Conservation (phyloP, 345 rosid species). For the Lepidium aucheri region DNA sequence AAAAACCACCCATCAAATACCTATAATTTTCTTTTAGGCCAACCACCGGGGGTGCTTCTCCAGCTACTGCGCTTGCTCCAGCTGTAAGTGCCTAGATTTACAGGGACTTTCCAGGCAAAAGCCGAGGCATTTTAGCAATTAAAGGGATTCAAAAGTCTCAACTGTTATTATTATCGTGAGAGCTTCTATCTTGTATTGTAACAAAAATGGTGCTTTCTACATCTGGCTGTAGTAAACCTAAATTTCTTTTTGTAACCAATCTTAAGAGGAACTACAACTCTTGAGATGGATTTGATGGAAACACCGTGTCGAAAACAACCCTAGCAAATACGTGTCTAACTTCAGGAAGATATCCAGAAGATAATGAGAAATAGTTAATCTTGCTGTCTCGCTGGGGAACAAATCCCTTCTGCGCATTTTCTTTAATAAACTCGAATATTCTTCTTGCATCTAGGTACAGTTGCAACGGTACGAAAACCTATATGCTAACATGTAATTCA, state of each 20-base stretch:
- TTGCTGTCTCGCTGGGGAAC: slow-evolving; percentile 37
- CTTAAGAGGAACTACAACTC: not conserved
- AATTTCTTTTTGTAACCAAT: not conserved
- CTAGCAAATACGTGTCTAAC: slow-evolving; percentile 58
- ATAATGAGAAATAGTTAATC: slow-evolving; percentile 45
- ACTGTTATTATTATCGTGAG: not conserved
- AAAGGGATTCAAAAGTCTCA: slow-evolving; percentile 4
- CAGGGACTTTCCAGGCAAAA: not conserved
- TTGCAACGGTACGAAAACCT: slow-evolving; percentile 61
- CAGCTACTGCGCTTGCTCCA: slow-evolving; percentile 30
- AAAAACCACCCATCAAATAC: not conserved
- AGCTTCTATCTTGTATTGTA: not conserved
- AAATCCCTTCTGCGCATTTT: slow-evolving; percentile 31
- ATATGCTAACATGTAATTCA: slow-evolving; percentile 16
- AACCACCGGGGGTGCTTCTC: slow-evolving; percentile 52
- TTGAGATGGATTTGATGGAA: slow-evolving; percentile 34
- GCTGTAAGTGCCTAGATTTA: slow-evolving; percentile 2
- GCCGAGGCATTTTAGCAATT: not conserved
- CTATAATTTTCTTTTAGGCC: slow-evolving; percentile 34
- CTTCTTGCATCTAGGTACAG: slow-evolving; percentile 33
- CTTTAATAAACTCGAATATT: slow-evolving; percentile 47
- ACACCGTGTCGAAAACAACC: slow-evolving; percentile 76
- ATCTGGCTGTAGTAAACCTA: not conserved
- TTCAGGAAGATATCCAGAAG: slow-evolving; percentile 45
- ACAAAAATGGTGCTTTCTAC: not conserved